A percentile compares a stretch with the other conserved stretches of the same genome.
Conservation (phyloP, 2,329 filamentous ascomycete species). For the Pseudocercospora macadamiae region DNA sequence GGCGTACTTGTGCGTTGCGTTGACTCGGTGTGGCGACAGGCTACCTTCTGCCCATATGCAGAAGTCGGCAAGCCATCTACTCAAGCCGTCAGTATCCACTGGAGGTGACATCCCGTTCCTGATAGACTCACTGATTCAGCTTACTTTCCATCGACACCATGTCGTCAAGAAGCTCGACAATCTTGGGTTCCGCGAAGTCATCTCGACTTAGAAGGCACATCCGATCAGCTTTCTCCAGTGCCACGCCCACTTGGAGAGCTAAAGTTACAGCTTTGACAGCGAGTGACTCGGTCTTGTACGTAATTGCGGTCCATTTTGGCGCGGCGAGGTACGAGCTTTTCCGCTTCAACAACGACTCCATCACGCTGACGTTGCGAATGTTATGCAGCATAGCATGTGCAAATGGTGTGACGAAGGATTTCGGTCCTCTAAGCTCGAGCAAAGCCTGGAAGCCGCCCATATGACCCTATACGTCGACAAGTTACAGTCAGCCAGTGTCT, state of each 20-base stretch:
- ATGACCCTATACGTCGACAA: too few relatives aligned
- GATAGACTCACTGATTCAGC: neutral
- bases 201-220: neutral
- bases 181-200: neutral
- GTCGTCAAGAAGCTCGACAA: neutral
- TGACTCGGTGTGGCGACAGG: neutral
- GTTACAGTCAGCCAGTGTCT: too few relatives aligned
- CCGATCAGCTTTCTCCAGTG: neutral
- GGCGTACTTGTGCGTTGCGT: neutral
- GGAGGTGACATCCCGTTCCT: neutral
- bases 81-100: neutral
- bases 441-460: slow-evolving; percentile 1
- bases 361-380: neutral
- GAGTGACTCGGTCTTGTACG: neutral
- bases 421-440: neutral
- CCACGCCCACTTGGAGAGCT: neutral
- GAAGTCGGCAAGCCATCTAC: neutral
- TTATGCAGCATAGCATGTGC: neutral
- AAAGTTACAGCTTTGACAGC: neutral
- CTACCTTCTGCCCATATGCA: neutral
- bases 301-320: neutral
- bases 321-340: neutral
- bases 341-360: neutral
- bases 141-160: neutral
- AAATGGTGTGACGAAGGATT: neutral